Conservation (phyloP, 768 basidiomycete genomes). For the Serendipita sp. region DNA sequence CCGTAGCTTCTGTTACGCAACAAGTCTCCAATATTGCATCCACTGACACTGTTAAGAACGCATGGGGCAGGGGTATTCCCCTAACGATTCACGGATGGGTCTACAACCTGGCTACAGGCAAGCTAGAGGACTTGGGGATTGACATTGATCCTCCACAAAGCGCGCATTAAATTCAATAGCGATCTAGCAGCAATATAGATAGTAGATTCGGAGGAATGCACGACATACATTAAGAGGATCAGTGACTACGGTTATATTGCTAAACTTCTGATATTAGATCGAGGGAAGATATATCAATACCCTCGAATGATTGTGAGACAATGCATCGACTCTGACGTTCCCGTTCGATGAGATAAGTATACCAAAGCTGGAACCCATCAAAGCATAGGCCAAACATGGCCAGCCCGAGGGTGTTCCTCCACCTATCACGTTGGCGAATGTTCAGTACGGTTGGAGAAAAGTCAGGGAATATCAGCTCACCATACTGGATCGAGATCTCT, state of each 20-base stretch:
- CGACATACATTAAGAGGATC: not conserved
- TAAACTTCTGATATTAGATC: not conserved
- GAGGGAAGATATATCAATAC: not conserved
- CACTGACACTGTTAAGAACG: slow-evolving; percentile 18
- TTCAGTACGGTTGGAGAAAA: not conserved
- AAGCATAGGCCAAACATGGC: not conserved
- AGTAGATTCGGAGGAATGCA: not conserved
- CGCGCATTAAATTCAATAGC: not conserved
- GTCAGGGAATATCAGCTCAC: not conserved
- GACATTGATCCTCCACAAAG: slow-evolving; percentile 10
- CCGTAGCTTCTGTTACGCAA: not conserved
- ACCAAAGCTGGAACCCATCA: slow-evolving; percentile 1
- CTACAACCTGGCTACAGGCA: slow-evolving; percentile 43
- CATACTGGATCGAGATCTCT: slow-evolving; percentile 1
- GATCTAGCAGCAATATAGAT: not conserved
- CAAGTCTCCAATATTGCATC: slow-evolving; percentile 19
- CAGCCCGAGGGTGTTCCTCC: not conserved
- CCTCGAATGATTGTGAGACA: not conserved
- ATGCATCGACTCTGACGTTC: slow-evolving; percentile 1
- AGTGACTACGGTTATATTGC: no score
- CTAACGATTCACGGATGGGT: slow-evolving; percentile 58
- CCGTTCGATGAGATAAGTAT: not conserved
- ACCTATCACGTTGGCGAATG: not conserved
- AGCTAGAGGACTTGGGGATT: slow-evolving; percentile 34
- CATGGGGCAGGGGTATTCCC: slow-evolving; percentile 20